Base-by-base conservation (phyloP, 495 filamentous ascomycete species). In the Penicillium atrosanguineum region DNA sequence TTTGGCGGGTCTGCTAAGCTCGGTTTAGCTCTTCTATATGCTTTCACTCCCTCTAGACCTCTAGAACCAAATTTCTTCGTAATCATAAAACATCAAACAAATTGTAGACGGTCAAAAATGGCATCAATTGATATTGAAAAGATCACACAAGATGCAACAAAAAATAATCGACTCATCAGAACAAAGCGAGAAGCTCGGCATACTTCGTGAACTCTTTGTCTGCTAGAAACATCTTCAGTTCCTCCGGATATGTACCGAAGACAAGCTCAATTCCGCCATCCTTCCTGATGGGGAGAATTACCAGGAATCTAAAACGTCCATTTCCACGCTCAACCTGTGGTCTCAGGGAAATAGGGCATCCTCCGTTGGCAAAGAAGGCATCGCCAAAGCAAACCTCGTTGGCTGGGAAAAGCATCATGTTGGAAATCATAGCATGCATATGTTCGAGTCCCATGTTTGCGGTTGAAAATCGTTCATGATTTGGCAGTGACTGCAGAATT, bases 381-480 rank as follows among this genome's bases (percentile, higher is more conserved):
- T 51, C 21, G 14, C 48, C 48, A 51, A 51, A 51, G 26, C 26
- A 44, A 36, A 44, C 26, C 26, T 51, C 48, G 28, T 44, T 34
- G 19, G 23, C 34, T 36, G 48, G 39, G 19, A 44, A 51, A 11
- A 51, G 48, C 48, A 51, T 51, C 48, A 51, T 51, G 19, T 51
- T 51, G 18, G 48, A 51, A 25, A 51, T 51, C 48, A 51, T 51
- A 23, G 48, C 48, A 44, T 51, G 48, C 48, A 51, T 51, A 34
- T 51, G 48, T 39, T 51, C 48, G 34, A 51, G 38, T 1, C 48
- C 48, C 48, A 51, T 51, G 15, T 51, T 51, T 26, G 48, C 48
- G 3, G 48, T 51, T 12, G 48, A 51, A 34, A 44, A 44, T 36
- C 48, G 19, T 16, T 20, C 16, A 31, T 51, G 39, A 36, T 44